A percentile compares a stretch with the other conserved stretches of the same genome.
Conservation (phyloP, 2,329 filamentous ascomycete genomes). For the Podosphaera fusca region DNA sequence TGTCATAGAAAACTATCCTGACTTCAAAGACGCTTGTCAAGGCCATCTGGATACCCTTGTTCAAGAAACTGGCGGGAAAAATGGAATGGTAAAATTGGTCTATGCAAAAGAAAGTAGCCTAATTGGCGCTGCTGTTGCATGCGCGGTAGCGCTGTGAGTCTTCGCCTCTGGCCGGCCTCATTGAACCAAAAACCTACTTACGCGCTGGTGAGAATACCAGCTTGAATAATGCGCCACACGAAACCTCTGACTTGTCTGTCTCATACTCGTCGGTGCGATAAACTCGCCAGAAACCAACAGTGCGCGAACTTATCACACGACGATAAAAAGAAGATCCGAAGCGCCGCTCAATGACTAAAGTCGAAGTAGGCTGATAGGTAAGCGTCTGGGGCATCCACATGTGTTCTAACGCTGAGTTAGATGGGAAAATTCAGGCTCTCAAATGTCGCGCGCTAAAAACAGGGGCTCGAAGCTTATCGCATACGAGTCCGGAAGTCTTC, state of each 20-base stretch:
- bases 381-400: no score
- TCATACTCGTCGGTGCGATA: no score
- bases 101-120: slow-evolving; percentile 53
- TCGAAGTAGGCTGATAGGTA: no score
- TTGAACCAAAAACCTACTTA: neutral
- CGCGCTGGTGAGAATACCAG: neutral
- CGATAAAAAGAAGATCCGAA: no score
- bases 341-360: no score
- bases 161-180: no score
- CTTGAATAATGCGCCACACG: neutral
- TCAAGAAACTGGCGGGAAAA: slow-evolving; percentile 18
- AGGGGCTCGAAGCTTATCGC: neutral
- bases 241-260: no score
- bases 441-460: neutral
- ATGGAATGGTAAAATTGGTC: slow-evolving; percentile 34
- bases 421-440: no score
- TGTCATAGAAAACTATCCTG: slow-evolving; percentile 57
- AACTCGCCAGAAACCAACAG: no score
- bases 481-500: neutral
- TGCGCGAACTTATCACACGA: no score
- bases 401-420: no score
- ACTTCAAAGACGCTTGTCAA: slow-evolving; percentile 40
- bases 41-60: slow-evolving; percentile 37
- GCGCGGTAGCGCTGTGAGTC: slow-evolving; percentile 27
- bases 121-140: slow-evolving; percentile 49